Evolutionary conservation across 2,329 filamentous ascomycete species (phyloP).

Genomic region (Colletotrichum magnum): DNA sequence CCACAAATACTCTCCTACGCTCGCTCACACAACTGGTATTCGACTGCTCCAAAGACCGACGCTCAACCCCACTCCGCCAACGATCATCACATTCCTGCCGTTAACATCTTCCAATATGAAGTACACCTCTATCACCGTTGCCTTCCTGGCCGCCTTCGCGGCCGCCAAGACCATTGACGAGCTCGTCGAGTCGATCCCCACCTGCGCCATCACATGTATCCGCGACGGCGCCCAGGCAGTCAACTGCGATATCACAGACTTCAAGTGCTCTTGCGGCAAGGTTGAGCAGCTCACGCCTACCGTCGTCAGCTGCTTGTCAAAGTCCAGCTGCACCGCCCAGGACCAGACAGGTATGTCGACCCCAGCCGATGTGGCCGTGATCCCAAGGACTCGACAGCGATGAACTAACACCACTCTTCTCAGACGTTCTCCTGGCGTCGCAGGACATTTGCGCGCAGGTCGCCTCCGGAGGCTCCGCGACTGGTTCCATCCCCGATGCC

Average conservation of each 20-base stretch:
- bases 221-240: slow-evolving; percentile 47
- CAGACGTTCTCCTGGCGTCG: slow-evolving; percentile 44
- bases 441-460: slow-evolving; percentile 45
- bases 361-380: too few relatives aligned
- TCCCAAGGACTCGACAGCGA: background rate
- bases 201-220: slow-evolving; percentile 57
- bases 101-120: slow-evolving; percentile 46
- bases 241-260: slow-evolving; percentile 52
- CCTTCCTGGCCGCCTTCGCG: slow-evolving; percentile 45
- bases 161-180: slow-evolving; percentile 45
- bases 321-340: slow-evolving; percentile 50
- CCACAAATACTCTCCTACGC: background rate
- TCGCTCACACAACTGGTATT: background rate
- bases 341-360: slow-evolving; percentile 52
- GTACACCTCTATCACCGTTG: slow-evolving; percentile 44
- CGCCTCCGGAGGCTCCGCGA: background rate
- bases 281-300: slow-evolving; percentile 50
- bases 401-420: slow-evolving; percentile 21
- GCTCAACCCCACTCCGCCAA: background rate
- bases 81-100: background rate
- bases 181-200: slow-evolving; percentile 51
- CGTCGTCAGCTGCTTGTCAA: slow-evolving; percentile 53
- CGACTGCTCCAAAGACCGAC: background rate
- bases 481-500: background rate
- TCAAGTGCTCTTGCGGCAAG: slow-evolving; percentile 56